These are phyloP conservation scores for Debaryomycetaceae sp. DNA, from an alignment of 1,139 yeast genomes.

Conservation along the genomic window DNA sequence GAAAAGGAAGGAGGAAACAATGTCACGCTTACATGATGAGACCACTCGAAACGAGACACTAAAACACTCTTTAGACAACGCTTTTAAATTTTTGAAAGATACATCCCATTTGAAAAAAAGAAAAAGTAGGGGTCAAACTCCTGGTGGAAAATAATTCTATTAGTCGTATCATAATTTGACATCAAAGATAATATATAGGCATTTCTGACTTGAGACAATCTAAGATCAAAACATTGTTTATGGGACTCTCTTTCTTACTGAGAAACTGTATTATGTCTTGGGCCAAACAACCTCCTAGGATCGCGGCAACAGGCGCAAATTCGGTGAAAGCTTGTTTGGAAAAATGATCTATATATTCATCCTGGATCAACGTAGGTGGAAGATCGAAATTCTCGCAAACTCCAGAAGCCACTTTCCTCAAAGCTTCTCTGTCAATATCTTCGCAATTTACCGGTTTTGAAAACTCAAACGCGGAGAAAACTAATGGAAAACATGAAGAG, in stretches of 20 bases:
- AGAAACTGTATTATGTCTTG: constrained; percentile 87
- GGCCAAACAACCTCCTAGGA: constrained; percentile 84
- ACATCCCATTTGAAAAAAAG: constrained; percentile 44
- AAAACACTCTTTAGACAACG: constrained; percentile 28
- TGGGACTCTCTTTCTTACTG: constrained; percentile 73
- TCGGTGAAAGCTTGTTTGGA: constrained; percentile 60
- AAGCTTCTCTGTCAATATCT: constrained; percentile 28
- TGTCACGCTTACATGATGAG: constrained; percentile 23
- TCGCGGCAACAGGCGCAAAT: constrained; percentile 81
- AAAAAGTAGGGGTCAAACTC: constrained; percentile 41
- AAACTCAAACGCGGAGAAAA: constrained; percentile 52
- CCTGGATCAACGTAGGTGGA: constrained; percentile 33
- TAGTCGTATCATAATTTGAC: neutral
- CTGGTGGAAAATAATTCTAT: constrained; percentile 16
- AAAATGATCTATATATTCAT: constrained; percentile 37
- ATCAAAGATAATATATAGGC: constrained; percentile 62
- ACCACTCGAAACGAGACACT: constrained; percentile 21
- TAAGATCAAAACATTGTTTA: constrained; percentile 74
- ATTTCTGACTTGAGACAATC: constrained; percentile 71
- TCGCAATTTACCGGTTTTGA: constrained; percentile 25
- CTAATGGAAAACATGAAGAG: constrained; percentile 58
- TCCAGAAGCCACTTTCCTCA: constrained; percentile 22
- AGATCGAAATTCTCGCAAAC: constrained; percentile 31
- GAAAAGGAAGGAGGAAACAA: constrained; percentile 18
- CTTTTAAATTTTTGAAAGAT: constrained; percentile 36